Percentiles rank a stretch among this genome's conserved stretches.
Evolutionary conservation across 257 asterid species (phyloP).

Genomic region (Solanum infundibuliforme): DNA sequence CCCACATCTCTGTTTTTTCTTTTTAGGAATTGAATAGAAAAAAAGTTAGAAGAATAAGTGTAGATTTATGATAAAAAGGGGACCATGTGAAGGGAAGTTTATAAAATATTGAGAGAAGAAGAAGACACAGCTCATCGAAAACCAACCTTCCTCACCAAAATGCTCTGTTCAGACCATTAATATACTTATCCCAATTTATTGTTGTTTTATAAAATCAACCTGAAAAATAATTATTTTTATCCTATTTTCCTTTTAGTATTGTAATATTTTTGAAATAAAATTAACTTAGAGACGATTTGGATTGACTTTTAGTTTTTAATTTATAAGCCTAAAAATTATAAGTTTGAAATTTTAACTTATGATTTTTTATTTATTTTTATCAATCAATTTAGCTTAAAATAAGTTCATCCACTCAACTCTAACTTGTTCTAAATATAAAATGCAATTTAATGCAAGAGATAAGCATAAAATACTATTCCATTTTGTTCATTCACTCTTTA

Average conservation of each 20-base stretch:
- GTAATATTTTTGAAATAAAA: neutral
- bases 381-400: no score
- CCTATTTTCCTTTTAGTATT: neutral
- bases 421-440: neutral
- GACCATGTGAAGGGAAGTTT: constrained; percentile 36
- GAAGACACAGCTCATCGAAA: constrained; percentile 49
- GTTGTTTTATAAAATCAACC: neutral
- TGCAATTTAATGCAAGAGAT: neutral
- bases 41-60: constrained; percentile 18
- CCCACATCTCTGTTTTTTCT: constrained; percentile 30
- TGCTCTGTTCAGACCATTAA: constrained; percentile 32
- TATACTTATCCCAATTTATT: neutral
- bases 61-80: constrained; percentile 38
- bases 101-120: neutral
- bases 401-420: no score
- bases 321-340: no score
- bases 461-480: neutral
- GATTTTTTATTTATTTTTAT: no score
- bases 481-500: neutral
- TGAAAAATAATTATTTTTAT: neutral
- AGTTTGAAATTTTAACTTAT: no score
- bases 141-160: constrained; percentile 41
- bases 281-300: neutral
- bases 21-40: neutral
- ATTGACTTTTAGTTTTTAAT: neutral